phyloP scores from a whole-genome alignment of 192 early-diverging fungal genomes.

The Chytriomyces hyalinus region DNA sequence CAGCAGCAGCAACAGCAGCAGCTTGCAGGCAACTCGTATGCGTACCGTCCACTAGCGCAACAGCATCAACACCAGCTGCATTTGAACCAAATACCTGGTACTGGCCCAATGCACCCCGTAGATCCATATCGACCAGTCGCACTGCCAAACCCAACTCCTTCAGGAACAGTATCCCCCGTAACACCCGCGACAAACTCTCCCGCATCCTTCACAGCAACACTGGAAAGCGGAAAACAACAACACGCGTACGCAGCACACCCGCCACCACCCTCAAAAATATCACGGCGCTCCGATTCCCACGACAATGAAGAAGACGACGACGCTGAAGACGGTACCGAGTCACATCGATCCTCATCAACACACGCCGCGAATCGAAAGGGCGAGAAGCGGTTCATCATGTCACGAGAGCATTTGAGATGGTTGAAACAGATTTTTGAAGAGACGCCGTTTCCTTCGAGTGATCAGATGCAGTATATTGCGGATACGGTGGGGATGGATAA shows the following conservation, averaged over 20 bases:
- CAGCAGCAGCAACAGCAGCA: background rate
- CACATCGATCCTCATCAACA: background rate
- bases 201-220: background rate
- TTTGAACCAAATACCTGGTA: background rate
- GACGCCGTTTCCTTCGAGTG: constrained; percentile 25
- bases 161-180: background rate
- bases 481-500: constrained; percentile 26
- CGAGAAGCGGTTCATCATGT: constrained; percentile 33
- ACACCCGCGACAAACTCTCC: background rate
- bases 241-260: background rate
- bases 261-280: background rate
- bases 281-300: background rate
- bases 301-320: background rate
- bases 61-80: constrained; percentile 4
- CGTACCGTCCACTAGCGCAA: background rate
- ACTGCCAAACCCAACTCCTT: background rate
- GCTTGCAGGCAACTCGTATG: background rate
- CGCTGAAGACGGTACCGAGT: background rate
- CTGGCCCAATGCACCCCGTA: background rate
- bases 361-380: constrained; percentile 3
- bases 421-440: constrained; percentile 30
- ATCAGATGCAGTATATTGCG: constrained; percentile 20
- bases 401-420: constrained; percentile 32
- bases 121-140: background rate
- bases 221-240: background rate